Evolutionary conservation across 768 basidiomycete species (phyloP), one percentile per base, ranked within the genome.

Genomic region (Dacryopinax primogenitus): DNA sequence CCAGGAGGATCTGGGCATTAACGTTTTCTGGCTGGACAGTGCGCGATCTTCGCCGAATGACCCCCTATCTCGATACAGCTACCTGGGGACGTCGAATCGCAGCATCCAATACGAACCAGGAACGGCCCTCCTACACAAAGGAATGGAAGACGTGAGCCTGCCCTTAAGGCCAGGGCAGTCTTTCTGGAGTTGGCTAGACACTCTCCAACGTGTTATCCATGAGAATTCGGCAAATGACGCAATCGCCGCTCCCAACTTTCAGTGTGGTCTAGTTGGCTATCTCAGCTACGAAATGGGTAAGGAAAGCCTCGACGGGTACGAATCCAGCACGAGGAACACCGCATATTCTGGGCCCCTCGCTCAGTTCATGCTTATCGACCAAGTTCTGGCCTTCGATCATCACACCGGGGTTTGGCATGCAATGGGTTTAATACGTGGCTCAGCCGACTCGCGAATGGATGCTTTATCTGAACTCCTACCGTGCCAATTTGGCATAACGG

Each of bases 221-320:
- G 2, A 30, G 3, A 58, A 18, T 21, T 23, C 32, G 3, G 18
- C 41, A 18, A 7, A 6, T 30, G 26, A 32, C 2, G 9, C 51
- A 4, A 32, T 21, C 33, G 35, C 6, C 44, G 23, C 26, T 21
- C 13, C 51, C 51, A 30, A 32, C 51, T 92, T 92, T 72, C 90
- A 89, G 88, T 90, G 89, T 35, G 90, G 90, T 26, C 77, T 92
- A 15, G 74, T 91, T 26, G 90, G 90, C 9, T 84, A 82, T 66
- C 75, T 92, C 66, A 87, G 86, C 69, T 92, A 92, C 71, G 90
- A 91, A 73, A 77, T 90, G 18, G 90, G 89, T 13, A 80, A 85
- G 3, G 75, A 80, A 45, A 39, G 33, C 35, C 41, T 32, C 7
- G 51, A 58, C 11, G 51, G 51, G 18, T 58, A 58, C 26, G 51